Evolutionary conservation across 2,329 filamentous ascomycete species (phyloP).

Genomic region (Volutella citrinella): DNA sequence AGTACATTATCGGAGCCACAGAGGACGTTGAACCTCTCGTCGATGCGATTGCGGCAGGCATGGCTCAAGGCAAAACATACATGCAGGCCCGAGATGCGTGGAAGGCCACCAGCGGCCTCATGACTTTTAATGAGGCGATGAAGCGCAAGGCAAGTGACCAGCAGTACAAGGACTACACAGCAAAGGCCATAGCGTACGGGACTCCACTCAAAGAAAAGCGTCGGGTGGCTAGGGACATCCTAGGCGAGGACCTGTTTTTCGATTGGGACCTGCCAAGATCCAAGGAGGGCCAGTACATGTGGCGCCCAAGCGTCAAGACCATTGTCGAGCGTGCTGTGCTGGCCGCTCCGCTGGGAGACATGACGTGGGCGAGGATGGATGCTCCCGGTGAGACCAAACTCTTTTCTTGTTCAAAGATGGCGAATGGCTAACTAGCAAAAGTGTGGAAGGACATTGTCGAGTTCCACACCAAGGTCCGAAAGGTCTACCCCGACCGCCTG

Average conservation of each 20-base stretch:
- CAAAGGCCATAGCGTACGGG: slow-evolving; percentile 3
- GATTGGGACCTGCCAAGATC: slow-evolving; percentile 36
- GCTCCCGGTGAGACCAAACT: slow-evolving; percentile 15
- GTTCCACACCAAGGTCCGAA: slow-evolving; percentile 33
- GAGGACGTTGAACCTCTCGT: slow-evolving; percentile 16
- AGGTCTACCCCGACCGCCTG: slow-evolving; percentile 32
- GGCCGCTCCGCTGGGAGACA: slow-evolving; percentile 33
- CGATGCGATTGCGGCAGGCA: neutral
- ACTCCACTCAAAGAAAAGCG: slow-evolving; percentile 7
- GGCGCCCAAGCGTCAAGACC: slow-evolving; percentile 26
- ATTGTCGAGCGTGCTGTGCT: slow-evolving; percentile 31
- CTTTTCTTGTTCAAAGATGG: too few relatives aligned
- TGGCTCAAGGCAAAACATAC: slow-evolving; percentile 24
- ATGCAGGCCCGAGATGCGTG: slow-evolving; percentile 27
- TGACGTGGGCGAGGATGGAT: slow-evolving; percentile 35
- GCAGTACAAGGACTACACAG: slow-evolving; percentile 25
- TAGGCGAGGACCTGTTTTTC: slow-evolving; percentile 24
- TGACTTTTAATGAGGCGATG: slow-evolving; percentile 35
- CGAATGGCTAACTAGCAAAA: neutral
- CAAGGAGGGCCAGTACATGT: slow-evolving; percentile 33
- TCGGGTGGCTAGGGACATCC: slow-evolving; percentile 17
- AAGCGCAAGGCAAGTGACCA: slow-evolving; percentile 19
- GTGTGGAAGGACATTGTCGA: slow-evolving; percentile 35
- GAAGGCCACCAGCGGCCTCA: slow-evolving; percentile 27
- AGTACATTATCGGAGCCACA: slow-evolving; percentile 37